These are phyloP conservation scores for Kuraishia piskuri DNA, from an alignment of 805 yeast genomes.

Conservation along the genomic window DNA sequence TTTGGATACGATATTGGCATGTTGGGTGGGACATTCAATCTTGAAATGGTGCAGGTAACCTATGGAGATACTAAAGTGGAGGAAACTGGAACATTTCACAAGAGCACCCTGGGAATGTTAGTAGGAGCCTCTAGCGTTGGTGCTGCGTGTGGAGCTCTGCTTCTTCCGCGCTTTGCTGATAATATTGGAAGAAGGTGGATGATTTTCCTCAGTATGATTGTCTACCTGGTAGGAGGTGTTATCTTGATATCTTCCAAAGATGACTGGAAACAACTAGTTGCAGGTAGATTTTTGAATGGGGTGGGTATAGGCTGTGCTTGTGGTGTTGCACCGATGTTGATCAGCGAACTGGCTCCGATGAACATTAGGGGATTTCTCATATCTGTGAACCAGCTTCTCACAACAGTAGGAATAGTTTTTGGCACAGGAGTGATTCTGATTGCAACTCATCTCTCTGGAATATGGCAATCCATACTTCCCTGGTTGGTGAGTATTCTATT, in stretches of 20 bases:
- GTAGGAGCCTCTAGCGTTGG: conserved; percentile 22
- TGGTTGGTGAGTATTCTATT: conserved; percentile 13
- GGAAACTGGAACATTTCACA: conserved; percentile 7
- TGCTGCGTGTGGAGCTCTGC: conserved; percentile 23
- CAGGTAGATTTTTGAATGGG: conserved; percentile 23
- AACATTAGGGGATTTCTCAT: conserved; percentile 21
- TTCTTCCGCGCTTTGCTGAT: conserved; percentile 12
- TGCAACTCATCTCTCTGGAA: conserved; percentile 6
- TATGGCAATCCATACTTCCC: conserved; percentile 16
- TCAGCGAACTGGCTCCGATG: conserved; percentile 25
- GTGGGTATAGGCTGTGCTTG: conserved; percentile 21
- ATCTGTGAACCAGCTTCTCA: conserved; percentile 22
- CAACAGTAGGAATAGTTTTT: conserved; percentile 23
- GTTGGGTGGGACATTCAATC: conserved; percentile 23
- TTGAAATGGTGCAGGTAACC: conserved; percentile 2
- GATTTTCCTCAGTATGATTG: conserved; percentile 13
- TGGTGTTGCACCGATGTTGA: conserved; percentile 26
- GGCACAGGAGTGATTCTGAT: conserved; percentile 19
- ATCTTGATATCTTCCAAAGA: conserved; percentile 7
- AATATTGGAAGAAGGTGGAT: conserved; percentile 16
- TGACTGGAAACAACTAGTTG: conserved; percentile 16
- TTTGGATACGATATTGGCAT: conserved; percentile 30
- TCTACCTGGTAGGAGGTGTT: conserved; percentile 14
- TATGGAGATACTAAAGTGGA: background rate
- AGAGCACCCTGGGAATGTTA: conserved; percentile 20